Percentiles rank a stretch among this genome's conserved stretches.
Conservation (phyloP, 441 rosid species). For the Raphanus hybrid region DNA sequence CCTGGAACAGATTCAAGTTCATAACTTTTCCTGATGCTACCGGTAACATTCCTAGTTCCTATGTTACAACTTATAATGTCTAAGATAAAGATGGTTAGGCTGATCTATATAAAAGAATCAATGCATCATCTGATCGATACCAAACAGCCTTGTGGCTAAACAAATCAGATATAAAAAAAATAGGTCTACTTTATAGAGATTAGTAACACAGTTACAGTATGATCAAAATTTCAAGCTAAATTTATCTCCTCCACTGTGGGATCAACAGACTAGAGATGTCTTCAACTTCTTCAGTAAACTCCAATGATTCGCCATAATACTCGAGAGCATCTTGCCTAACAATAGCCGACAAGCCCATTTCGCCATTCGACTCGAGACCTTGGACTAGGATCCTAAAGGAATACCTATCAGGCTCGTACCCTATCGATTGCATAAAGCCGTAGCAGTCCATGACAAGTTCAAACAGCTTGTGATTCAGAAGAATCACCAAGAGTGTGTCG, state of each 20-base stretch:
- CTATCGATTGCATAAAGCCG: constrained; percentile 60
- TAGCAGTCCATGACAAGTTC: constrained; percentile 66
- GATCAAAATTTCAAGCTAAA: constrained; percentile 1
- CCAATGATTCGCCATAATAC: constrained; percentile 65
- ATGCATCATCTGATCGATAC: not conserved
- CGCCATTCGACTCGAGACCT: constrained; percentile 61
- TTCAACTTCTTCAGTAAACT: constrained; percentile 50
- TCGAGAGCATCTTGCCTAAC: constrained; percentile 63
- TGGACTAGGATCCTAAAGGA: constrained; percentile 59
- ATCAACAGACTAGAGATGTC: constrained; percentile 39
- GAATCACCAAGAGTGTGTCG: constrained; percentile 54
- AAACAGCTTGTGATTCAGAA: constrained; percentile 51
- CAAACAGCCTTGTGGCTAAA: not conserved
- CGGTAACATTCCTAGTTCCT: not conserved
- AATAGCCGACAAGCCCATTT: constrained; percentile 48
- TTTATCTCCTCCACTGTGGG: constrained; percentile 6
- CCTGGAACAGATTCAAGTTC: constrained; percentile 9
- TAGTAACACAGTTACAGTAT: not conserved
- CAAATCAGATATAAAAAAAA: not conserved
- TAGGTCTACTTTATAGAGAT: not conserved
- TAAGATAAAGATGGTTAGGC: constrained; percentile 7
- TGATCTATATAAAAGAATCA: not conserved
- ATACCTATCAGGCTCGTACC: constrained; percentile 70
- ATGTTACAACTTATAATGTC: not conserved
- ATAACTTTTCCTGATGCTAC: not conserved